Percentiles rank a stretch among this genome's conserved stretches.
phyloP scores from a whole-genome alignment of 129 eudicot species.

The Tagetes patula region DNA sequence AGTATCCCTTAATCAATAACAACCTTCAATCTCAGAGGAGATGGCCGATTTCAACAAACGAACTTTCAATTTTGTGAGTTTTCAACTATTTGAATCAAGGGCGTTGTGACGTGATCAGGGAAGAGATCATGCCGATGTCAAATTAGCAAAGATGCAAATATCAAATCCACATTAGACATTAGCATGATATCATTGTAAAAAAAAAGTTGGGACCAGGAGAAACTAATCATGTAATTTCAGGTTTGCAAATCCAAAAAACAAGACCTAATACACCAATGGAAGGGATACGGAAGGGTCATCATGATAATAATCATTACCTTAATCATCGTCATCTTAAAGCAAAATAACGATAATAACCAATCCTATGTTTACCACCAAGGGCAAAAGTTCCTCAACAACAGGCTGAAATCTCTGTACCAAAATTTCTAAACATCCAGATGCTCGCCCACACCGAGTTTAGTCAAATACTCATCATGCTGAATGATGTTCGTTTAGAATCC shows the following conservation, averaged over 20 bases:
- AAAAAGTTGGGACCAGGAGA: neutral
- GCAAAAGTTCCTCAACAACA: slow-evolving; percentile 20
- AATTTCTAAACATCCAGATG: slow-evolving; percentile 41
- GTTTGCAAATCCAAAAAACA: neutral
- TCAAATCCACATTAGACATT: neutral
- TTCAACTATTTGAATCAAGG: too few relatives aligned
- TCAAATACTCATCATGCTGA: neutral
- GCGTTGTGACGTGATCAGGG: too few relatives aligned
- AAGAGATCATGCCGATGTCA: neutral
- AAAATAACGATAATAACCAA: neutral
- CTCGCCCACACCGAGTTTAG: neutral
- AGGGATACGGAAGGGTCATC: neutral
- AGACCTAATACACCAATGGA: neutral
- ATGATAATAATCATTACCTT: slow-evolving; percentile 1
- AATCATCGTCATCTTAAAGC: neutral
- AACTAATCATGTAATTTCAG: neutral
- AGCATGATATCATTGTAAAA: neutral
- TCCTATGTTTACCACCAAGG: neutral
- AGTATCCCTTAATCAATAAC: too few relatives aligned
- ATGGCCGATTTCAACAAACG: too few relatives aligned
- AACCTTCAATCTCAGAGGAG: too few relatives aligned
- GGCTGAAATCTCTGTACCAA: slow-evolving; percentile 37
- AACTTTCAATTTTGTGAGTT: too few relatives aligned
- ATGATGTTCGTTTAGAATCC: slow-evolving; percentile 41
- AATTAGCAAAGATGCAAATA: neutral